These are phyloP conservation scores for Coniochaeta hoffmannii DNA, from an alignment of 2,329 filamentous ascomycete species.

Conservation along the genomic window DNA sequence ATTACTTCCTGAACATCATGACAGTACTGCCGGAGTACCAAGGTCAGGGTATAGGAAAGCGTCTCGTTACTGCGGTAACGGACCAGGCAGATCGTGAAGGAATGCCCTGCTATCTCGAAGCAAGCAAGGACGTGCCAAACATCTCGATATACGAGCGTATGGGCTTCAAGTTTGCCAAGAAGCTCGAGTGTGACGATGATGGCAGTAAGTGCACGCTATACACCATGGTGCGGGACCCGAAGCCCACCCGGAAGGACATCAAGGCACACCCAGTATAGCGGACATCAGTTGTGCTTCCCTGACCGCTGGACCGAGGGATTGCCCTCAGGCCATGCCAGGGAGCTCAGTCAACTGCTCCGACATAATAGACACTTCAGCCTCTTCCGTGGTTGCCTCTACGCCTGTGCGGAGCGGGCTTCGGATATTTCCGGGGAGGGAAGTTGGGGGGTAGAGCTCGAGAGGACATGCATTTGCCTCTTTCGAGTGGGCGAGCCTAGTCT, in stretches of 20 bases:
- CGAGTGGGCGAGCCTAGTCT: no score
- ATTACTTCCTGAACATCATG: slow-evolving; percentile 73
- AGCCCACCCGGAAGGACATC: not conserved
- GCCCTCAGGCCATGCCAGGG: not conserved
- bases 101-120: slow-evolving; percentile 63
- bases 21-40: slow-evolving; percentile 59
- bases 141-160: slow-evolving; percentile 63
- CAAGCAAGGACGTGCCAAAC: slow-evolving; percentile 60
- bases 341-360: not conserved
- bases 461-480: no score
- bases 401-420: no score
- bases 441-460: no score
- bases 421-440: no score
- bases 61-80: slow-evolving; percentile 57
- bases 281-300: not conserved
- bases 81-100: slow-evolving; percentile 56
- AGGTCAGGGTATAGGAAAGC: slow-evolving; percentile 58
- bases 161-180: slow-evolving; percentile 57
- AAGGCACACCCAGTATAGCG: not conserved
- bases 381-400: no score
- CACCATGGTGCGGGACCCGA: slow-evolving; percentile 37
- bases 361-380: no score
- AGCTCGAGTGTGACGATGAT: slow-evolving; percentile 60
- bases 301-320: not conserved
- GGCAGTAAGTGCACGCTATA: slow-evolving; percentile 47